These are phyloP conservation scores for Marsdenia floribunda DNA, from an alignment of 257 asterid genomes.

Conservation along the genomic window DNA sequence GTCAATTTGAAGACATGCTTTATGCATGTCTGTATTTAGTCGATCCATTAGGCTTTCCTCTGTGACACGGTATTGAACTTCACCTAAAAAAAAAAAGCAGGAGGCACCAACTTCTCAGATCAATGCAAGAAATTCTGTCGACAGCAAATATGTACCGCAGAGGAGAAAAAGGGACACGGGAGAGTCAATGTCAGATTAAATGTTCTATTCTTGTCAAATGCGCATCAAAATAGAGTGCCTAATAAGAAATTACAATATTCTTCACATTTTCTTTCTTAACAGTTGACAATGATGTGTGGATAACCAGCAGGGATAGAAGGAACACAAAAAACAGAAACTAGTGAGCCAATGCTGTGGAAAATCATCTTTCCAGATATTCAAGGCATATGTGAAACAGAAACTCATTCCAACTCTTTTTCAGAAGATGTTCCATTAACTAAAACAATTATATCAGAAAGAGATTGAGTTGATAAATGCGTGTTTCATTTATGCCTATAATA, in stretches of 20 bases:
- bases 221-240: background rate
- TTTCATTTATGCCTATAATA: background rate
- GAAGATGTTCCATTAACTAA: background rate
- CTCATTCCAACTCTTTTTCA: background rate
- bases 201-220: background rate
- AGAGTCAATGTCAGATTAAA: background rate
- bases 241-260: background rate
- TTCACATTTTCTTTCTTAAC: background rate
- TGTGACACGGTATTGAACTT: conserved; percentile 56
- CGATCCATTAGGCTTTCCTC: conserved; percentile 71
- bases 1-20: conserved; percentile 64
- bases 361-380: background rate
- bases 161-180: background rate
- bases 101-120: background rate
- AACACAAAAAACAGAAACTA: background rate
- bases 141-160: background rate
- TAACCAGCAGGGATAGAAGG: background rate
- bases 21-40: conserved; percentile 65
- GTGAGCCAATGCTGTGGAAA: background rate
- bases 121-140: background rate
- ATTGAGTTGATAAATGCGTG: background rate
- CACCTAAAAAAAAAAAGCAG: conserved; percentile 39
- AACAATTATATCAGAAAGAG: background rate
- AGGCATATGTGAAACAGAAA: background rate
- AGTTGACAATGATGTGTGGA: background rate